A percentile compares a stretch with the other conserved stretches of the same genome.
These are phyloP conservation scores for Suhomyces canberraensis DNA, from an alignment of 805 yeast species.

Conservation along the genomic window DNA sequence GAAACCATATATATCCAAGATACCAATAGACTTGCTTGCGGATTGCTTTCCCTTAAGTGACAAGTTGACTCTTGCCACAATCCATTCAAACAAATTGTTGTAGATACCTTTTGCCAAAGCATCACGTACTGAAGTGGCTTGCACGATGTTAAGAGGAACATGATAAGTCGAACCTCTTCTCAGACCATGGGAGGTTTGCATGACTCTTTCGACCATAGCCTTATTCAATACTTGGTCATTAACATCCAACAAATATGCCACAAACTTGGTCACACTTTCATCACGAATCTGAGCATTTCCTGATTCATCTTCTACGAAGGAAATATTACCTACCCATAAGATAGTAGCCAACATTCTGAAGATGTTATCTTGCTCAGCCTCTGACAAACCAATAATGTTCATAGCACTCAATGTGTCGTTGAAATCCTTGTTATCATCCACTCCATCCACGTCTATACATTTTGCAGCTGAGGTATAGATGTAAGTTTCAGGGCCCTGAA, in stretches of 20 bases:
- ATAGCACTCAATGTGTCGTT: slow-evolving; percentile 81
- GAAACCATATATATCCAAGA: slow-evolving; percentile 92
- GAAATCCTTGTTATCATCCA: slow-evolving; percentile 80
- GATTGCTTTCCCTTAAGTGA: slow-evolving; percentile 55
- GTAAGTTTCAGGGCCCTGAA: slow-evolving; percentile 92
- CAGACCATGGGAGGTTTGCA: slow-evolving; percentile 89
- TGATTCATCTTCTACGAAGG: slow-evolving; percentile 80
- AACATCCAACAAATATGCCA: slow-evolving; percentile 86
- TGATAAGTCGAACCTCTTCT: slow-evolving; percentile 91
- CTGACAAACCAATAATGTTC: slow-evolving; percentile 79
- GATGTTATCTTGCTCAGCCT: slow-evolving; percentile 84
- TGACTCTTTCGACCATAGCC: slow-evolving; percentile 72
- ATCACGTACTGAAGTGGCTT: slow-evolving; percentile 93
- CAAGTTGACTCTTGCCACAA: slow-evolving; percentile 83
- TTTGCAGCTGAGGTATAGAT: slow-evolving; percentile 82
- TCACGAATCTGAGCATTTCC: slow-evolving; percentile 85
- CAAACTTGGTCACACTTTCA: slow-evolving; percentile 87
- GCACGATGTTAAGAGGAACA: slow-evolving; percentile 86
- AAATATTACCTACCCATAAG: slow-evolving; percentile 91
- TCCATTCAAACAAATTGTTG: slow-evolving; percentile 93
- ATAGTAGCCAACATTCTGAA: slow-evolving; percentile 82
- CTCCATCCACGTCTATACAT: slow-evolving; percentile 81
- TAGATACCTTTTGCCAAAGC: slow-evolving; percentile 94
- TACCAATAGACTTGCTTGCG: slow-evolving; percentile 73
- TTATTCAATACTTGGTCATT: slow-evolving; percentile 62